Conservation (phyloP, 176 grass and related monocot genomes). For the Zizania latifolia region DNA sequence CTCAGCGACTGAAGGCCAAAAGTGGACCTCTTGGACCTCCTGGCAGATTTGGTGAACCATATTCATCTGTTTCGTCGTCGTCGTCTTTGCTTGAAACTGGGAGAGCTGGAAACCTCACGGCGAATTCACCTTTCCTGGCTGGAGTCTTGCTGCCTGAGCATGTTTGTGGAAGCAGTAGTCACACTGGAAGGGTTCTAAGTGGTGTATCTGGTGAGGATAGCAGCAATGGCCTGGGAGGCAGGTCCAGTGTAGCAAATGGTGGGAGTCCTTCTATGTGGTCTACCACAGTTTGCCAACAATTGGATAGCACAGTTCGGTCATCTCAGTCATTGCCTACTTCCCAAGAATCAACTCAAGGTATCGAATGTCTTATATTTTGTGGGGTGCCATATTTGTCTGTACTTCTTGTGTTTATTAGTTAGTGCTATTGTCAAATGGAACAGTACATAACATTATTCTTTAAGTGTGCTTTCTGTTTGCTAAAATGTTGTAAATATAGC, state of each 20-base stretch:
- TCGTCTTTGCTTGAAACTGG: conserved; percentile 28
- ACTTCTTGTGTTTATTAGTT: background rate
- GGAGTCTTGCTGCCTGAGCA: conserved; percentile 59
- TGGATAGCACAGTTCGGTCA: conserved; percentile 36
- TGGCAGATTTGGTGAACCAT: conserved; percentile 30
- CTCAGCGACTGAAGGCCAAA: conserved; percentile 56
- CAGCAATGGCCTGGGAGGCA: conserved; percentile 18
- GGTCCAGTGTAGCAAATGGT: conserved; percentile 3
- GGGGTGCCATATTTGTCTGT: background rate
- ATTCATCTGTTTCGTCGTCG: conserved; percentile 36
- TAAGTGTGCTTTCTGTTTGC: background rate
- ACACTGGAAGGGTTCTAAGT: conserved; percentile 11
- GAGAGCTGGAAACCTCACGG: conserved; percentile 31
- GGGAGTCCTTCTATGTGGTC: conserved; percentile 21
- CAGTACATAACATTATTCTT: background rate
- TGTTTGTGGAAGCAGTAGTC: background rate
- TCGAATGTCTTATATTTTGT: background rate
- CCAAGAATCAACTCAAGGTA: conserved; percentile 49
- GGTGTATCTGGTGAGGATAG: background rate
- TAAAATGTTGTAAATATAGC: background rate
- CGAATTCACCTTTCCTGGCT: conserved; percentile 51
- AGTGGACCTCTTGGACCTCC: conserved; percentile 72
- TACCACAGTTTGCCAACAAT: conserved; percentile 27
- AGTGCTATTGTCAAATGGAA: background rate
- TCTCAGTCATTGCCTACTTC: conserved; percentile 59